Conservation (phyloP, 2,329 filamentous ascomycete genomes). For the Xylariaceae sp. region DNA sequence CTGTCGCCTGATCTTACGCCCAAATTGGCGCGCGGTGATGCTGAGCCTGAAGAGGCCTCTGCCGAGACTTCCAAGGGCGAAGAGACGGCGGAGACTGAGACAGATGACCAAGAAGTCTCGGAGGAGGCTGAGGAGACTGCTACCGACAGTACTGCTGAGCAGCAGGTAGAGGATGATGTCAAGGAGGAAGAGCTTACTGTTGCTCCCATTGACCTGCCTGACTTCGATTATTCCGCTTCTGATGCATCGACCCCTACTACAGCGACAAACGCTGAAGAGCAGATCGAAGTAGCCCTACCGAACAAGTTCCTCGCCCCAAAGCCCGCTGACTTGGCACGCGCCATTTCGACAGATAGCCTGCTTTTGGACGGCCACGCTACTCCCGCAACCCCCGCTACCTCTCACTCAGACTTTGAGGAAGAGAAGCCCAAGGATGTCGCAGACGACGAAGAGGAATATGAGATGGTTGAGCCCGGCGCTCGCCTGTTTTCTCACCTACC, state of each 20-base stretch:
- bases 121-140: background rate
- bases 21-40: slow-evolving; percentile 2
- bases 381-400: background rate
- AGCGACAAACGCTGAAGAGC: background rate
- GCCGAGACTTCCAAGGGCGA: background rate
- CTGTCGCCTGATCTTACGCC: slow-evolving; percentile 6
- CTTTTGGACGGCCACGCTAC: background rate
- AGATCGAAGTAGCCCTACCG: background rate
- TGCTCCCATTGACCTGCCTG: slow-evolving; percentile 1
- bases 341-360: background rate
- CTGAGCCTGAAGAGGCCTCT: background rate
- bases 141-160: background rate
- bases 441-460: background rate
- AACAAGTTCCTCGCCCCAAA: background rate
- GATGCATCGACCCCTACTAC: background rate
- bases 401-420: background rate
- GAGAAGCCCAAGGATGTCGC: background rate
- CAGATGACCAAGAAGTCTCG: background rate
- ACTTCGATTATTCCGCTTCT: no score
- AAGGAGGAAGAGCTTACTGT: background rate
- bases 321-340: background rate
- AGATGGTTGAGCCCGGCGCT: background rate
- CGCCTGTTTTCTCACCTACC: slow-evolving; percentile 1
- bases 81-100: background rate
- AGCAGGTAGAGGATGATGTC: background rate